Base-by-base conservation (phyloP, 257 asterid genomes). In the Solanum virginianum region DNA sequence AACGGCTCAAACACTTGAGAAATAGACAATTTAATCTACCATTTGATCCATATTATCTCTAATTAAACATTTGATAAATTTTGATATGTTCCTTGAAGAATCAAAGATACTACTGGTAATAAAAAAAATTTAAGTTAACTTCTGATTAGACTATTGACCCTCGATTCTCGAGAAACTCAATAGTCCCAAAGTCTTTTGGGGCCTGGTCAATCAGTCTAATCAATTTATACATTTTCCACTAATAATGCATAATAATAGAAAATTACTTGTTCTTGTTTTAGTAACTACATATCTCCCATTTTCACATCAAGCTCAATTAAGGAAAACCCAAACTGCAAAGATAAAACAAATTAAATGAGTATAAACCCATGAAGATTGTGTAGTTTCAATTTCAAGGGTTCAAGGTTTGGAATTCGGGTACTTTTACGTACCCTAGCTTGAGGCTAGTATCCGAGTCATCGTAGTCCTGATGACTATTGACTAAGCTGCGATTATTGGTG, bases 401-500 rank as follows among this genome's bases (percentile, higher is more conserved):
- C 3, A 2, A 7, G 4, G 39, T 14, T 72, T 45, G 17, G 0
- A 3, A 24, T 75, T 22, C 3, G 39, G 36, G 5, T n/a, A 20
- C 22, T 8, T 75, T 14, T 3, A 70, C 89, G 2, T 91, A 95
- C 98, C 97, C 94, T 55, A 95, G 82, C 88, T 83, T 92, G 88
- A 95, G 98, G 87, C 88, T 89, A 80, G 94, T 92, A 69, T 91
- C 96, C 1, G 92, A 87, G 84, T 26, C 71, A 66, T n/a, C 84
- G 85, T 85, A 86, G 18, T 87, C 88, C 15, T 74, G 89, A 14
- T 80, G 88, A 80, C 43, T 83, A 82, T 70, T 80, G 81, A 57
- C 81, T 41, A 83, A 45, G 87, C 36, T 86, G 68, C 84, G 60
- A 77, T 55, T 81, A 84, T 80, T 84, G 56, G 85, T 85, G 81